phyloP scores from a whole-genome alignment of 106 monocot genomes.

The Triglochin maritima region DNA sequence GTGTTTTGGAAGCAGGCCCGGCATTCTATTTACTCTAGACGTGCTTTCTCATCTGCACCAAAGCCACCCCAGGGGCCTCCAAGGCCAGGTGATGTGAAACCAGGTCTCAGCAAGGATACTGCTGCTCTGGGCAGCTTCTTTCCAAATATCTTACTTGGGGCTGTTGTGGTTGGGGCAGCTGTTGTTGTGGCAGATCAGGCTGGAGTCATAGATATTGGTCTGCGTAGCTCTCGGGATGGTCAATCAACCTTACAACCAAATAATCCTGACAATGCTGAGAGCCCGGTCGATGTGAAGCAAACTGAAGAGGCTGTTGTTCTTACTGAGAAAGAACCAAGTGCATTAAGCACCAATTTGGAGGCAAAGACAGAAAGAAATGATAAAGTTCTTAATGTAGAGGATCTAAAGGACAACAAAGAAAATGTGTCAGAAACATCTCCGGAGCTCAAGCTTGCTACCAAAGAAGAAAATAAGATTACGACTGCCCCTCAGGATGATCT shows the following conservation, averaged over 20 bases:
- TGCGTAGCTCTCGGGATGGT: neutral
- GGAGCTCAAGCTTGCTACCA: neutral
- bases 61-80: neutral
- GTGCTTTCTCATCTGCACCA: neutral
- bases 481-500: neutral
- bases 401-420: neutral
- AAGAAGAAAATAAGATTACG: neutral
- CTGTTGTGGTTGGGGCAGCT: slow-evolving; percentile 3
- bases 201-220: slow-evolving; percentile 1
- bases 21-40: neutral
- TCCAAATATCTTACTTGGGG: slow-evolving; percentile 9
- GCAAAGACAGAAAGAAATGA: neutral
- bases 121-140: neutral
- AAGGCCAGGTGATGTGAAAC: neutral
- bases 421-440: neutral
- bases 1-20: slow-evolving; percentile 1
- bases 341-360: neutral
- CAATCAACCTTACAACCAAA: neutral
- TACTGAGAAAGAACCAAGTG: slow-evolving; percentile 1
- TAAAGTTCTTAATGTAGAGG: neutral
- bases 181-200: slow-evolving; percentile 2
- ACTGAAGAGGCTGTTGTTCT: neutral
- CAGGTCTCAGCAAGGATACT: neutral
- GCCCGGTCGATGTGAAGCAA: neutral
- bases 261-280: neutral